A percentile compares a stretch with the other conserved stretches of the same genome.
Evolutionary conservation across 139 green algal genomes (phyloP).

Genomic region (Closterium sp.): DNA sequence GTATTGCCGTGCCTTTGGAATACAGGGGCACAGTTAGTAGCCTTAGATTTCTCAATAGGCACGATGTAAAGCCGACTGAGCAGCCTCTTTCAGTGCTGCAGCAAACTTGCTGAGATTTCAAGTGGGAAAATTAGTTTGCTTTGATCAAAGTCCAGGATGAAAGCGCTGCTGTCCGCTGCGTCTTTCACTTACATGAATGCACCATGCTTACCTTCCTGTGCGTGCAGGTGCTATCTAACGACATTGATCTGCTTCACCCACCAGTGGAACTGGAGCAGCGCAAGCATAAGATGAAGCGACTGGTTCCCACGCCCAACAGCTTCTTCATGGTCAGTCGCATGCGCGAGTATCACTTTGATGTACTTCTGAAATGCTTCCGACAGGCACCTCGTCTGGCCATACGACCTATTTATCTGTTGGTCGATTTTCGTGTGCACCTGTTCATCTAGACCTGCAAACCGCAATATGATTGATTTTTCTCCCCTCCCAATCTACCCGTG

Average conservation of each 20-base stretch:
- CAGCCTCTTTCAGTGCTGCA: background rate
- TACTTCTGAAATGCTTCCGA: no score
- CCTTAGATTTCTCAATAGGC: background rate
- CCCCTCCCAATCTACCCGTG: background rate
- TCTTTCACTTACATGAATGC: no score
- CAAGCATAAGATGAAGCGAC: slow-evolving; percentile 97
- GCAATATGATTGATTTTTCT: background rate
- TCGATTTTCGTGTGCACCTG: no score
- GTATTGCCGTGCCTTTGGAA: background rate
- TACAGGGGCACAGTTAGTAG: background rate
- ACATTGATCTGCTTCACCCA: slow-evolving; percentile 96
- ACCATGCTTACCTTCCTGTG: background rate
- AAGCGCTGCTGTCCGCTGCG: no score
- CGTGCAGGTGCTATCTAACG: slow-evolving; percentile 49
- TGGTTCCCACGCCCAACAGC: slow-evolving; percentile 85
- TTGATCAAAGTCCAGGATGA: no score
- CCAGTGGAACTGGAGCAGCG: slow-evolving; percentile 87
- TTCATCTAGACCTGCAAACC: no score
- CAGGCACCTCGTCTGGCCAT: no score
- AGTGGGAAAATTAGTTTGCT: no score
- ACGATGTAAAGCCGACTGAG: background rate
- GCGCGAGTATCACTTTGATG: no score
- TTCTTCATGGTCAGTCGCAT: slow-evolving; percentile 69
- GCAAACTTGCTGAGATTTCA: background rate
- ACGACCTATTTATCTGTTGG: no score